phyloP scores from a whole-genome alignment of 805 yeast genomes.

The Yamadazyma kitorensis region DNA sequence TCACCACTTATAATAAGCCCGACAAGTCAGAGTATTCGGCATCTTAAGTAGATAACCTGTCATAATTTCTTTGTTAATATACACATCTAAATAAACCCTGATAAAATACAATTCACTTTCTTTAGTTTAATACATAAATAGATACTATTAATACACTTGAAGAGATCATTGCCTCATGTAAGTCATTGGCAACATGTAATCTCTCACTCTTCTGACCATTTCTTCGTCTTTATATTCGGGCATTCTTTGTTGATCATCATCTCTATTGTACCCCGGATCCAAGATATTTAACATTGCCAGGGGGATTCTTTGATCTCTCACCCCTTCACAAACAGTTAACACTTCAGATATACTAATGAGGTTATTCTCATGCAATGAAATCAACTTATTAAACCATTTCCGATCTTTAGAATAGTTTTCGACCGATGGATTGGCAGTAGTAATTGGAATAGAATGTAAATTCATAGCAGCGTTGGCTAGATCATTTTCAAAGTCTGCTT shows the following conservation, averaged over 20 bases:
- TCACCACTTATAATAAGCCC: too few species aligned
- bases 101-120: too few species aligned
- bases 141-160: too few species aligned
- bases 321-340: constrained; percentile 32
- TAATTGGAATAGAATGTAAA: neutral
- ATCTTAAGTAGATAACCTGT: too few species aligned
- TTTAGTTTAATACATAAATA: too few species aligned
- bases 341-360: constrained; percentile 29
- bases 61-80: too few species aligned
- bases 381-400: constrained; percentile 35
- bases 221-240: constrained; percentile 24
- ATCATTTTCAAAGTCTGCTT: constrained; percentile 10
- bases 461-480: constrained; percentile 1
- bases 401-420: constrained; percentile 30
- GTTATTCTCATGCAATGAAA: constrained; percentile 25
- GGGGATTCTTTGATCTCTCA: constrained; percentile 36
- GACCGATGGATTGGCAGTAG: constrained; percentile 15
- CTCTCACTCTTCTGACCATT: constrained; percentile 28
- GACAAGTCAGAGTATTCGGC: too few species aligned
- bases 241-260: constrained; percentile 5
- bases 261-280: constrained; percentile 27
- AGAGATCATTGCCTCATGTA: constrained; percentile 10
- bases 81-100: too few species aligned
- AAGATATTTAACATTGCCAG: constrained; percentile 31
- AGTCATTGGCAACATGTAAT: constrained; percentile 35